These are phyloP conservation scores for Solanum hybrid DNA, from an alignment of 305 asterid genomes.

Conservation along the genomic window DNA sequence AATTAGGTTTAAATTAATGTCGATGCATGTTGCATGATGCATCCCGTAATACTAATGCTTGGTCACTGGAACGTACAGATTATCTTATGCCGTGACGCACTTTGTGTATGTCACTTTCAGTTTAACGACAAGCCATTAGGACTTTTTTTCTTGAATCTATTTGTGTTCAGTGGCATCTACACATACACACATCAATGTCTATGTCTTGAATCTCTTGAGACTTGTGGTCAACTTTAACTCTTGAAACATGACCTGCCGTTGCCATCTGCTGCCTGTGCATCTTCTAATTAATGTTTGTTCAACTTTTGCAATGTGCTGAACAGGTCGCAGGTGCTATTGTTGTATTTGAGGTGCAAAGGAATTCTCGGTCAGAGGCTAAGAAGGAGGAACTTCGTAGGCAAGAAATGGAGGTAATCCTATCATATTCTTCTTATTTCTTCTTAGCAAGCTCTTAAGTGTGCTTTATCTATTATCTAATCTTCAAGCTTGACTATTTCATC, in stretches of 20 bases:
- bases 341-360: constrained; percentile 85
- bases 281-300: not conserved
- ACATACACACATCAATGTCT: not conserved
- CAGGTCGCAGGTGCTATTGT: constrained; percentile 84
- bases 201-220: not conserved
- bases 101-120: not conserved
- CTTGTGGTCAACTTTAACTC: not conserved
- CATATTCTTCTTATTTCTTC: not conserved
- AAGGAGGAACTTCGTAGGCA: constrained; percentile 75
- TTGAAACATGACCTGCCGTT: not conserved
- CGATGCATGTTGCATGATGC: not conserved
- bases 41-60: not conserved
- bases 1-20: not conserved
- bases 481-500: not conserved
- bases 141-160: not conserved
- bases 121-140: not conserved
- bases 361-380: constrained; percentile 79
- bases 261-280: not conserved
- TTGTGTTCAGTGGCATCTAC: not conserved
- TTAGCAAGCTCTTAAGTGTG: not conserved
- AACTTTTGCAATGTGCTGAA: not conserved
- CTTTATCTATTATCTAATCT: not conserved
- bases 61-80: not conserved
- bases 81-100: not conserved
- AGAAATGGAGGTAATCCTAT: constrained; percentile 65